Evolutionary conservation across 192 early-diverging fungal genomes (phyloP), one percentile per base, ranked within the genome.

Genomic region (Umbelopsis sp.): DNA sequence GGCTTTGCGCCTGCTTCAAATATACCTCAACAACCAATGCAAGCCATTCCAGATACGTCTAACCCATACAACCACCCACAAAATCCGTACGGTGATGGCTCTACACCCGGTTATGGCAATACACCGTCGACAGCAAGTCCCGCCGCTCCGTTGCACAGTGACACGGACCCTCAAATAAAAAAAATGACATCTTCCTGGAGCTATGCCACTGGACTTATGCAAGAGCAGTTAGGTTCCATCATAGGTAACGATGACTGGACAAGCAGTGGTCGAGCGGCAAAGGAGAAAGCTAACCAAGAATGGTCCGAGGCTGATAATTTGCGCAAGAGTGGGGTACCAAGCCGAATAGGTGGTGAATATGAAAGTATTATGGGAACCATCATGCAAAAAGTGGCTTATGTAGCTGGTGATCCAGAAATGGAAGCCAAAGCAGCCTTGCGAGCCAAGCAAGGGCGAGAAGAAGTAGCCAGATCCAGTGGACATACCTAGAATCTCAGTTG

Each of bases 391-490:
- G 27, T 71, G 5, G 74, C 69, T 4, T 69, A 75, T 67, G 53
- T 75, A 13, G 51, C 69, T 6, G 74, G 74, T 18, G 74, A 75
- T 66, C 23, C 64, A 9, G 74, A 75, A 23, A 71, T 75, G 74
- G 49, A 75, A 49, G 37, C 45, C 2, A 70, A 52, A 25, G 74
- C 64, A 46, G 46, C 9, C 3, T 13, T 48, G 18, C 51, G 74
- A 48, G 52, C 68, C 16, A 33, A 53, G 45, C 47, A 74, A 65
- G 73, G 66, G 3, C 50, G 48, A 22, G 58, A 70, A 51, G 73
- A 74, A 65, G 46, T 74, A 4, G 47, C 66, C 15, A 77, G 49
- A 49, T 25, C 33, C 18, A 61, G 27, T 16, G 27, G 55, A 11
- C 37, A 41, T 41, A 10, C 37, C 5, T 41, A 41, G 37, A 41